Percentiles rank a stretch among this genome's conserved stretches.
These are phyloP conservation scores for Chloropicon primus DNA, from an alignment of 139 green algal species.

Conservation along the genomic window DNA sequence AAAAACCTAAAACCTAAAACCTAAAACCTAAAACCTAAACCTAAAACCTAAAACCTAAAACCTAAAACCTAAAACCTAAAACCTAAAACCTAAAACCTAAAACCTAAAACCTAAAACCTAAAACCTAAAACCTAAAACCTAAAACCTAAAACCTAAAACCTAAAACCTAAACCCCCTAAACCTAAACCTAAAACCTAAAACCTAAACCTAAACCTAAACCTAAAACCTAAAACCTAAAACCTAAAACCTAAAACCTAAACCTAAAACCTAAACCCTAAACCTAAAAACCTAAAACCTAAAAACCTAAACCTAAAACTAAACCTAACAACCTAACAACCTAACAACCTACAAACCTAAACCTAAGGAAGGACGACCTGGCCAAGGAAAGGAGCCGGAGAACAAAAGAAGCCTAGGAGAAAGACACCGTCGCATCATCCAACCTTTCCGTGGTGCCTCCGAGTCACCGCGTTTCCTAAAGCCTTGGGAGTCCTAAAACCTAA, in stretches of 20 bases:
- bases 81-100: too few relatives aligned
- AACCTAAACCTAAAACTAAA: slow-evolving; percentile 1
- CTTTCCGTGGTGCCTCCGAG: too few relatives aligned
- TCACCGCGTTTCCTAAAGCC: too few relatives aligned
- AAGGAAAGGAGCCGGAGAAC: background rate
- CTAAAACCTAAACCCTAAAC: background rate
- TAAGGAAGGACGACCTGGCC: background rate
- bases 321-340: background rate
- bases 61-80: too few relatives aligned
- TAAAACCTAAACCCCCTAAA: slow-evolving; percentile 1
- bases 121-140: background rate
- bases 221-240: background rate
- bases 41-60: too few relatives aligned
- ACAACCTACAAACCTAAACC: background rate
- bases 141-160: background rate
- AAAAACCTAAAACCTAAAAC: too few relatives aligned
- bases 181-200: background rate
- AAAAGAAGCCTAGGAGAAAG: background rate
- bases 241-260: background rate
- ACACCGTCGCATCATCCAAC: too few relatives aligned
- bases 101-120: background rate
- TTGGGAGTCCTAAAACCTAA: too few relatives aligned
- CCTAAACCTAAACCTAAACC: background rate
- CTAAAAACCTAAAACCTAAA: background rate
- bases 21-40: too few relatives aligned